Conservation (phyloP, 805 yeast species). For the Torulaspora microellipsoides region DNA sequence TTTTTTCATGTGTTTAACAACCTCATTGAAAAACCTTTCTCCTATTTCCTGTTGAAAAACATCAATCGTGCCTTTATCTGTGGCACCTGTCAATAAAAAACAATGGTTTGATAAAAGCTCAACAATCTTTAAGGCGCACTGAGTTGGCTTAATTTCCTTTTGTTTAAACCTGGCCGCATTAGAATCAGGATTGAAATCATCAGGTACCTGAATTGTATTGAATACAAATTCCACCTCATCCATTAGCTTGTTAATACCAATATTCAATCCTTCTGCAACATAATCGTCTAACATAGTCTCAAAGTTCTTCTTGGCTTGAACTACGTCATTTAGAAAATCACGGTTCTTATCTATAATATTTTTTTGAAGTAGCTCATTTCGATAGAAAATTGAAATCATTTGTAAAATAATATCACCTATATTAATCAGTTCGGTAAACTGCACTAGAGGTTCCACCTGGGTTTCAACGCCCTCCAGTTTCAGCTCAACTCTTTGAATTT, state of each 20-base stretch:
- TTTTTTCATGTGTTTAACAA: slow-evolving; percentile 72
- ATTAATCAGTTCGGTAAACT: slow-evolving; percentile 86
- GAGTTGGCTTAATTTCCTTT: slow-evolving; percentile 46
- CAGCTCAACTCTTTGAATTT: slow-evolving; percentile 32
- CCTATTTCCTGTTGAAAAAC: slow-evolving; percentile 94
- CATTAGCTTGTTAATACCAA: slow-evolving; percentile 86
- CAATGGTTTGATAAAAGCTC: slow-evolving; percentile 66
- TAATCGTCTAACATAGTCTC: slow-evolving; percentile 79
- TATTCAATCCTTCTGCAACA: slow-evolving; percentile 88
- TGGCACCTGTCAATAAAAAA: slow-evolving; percentile 66
- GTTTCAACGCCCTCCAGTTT: slow-evolving; percentile 32
- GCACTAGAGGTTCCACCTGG: slow-evolving; percentile 75
- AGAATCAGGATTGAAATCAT: slow-evolving; percentile 55
- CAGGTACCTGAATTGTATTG: slow-evolving; percentile 50
- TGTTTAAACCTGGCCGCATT: slow-evolving; percentile 10
- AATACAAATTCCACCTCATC: slow-evolving; percentile 68
- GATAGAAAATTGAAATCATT: slow-evolving; percentile 86
- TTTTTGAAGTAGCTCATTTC: slow-evolving; percentile 63
- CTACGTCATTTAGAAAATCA: slow-evolving; percentile 73
- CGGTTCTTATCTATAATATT: slow-evolving; percentile 59
- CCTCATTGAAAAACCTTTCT: slow-evolving; percentile 68
- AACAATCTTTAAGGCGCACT: slow-evolving; percentile 62
- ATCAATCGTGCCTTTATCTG: slow-evolving; percentile 83
- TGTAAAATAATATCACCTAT: slow-evolving; percentile 90
- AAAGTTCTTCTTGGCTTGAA: slow-evolving; percentile 73